These are phyloP conservation scores for Talaromyces funiculosus DNA, from an alignment of 2,329 filamentous ascomycete genomes.

Conservation along the genomic window DNA sequence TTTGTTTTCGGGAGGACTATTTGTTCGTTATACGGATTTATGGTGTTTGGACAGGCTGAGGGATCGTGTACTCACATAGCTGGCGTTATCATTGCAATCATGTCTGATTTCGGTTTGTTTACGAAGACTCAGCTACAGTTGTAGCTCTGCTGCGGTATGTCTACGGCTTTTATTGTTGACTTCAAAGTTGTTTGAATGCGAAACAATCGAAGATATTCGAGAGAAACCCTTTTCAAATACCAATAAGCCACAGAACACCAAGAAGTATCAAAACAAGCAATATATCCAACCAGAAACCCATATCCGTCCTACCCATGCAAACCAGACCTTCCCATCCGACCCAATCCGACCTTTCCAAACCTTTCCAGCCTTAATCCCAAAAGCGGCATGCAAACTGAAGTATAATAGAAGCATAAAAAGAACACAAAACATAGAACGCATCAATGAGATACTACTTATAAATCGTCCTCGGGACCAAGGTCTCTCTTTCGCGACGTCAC, in stretches of 20 bases:
- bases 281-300: not conserved
- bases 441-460: slow-evolving; percentile 15
- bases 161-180: not conserved
- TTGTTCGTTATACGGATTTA: not conserved
- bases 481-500: slow-evolving; percentile 46
- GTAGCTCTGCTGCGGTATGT: not conserved
- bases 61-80: not conserved
- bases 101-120: not conserved
- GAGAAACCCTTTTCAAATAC: too few species aligned
- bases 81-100: not conserved
- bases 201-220: too few species aligned
- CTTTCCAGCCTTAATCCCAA: not conserved
- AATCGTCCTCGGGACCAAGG: slow-evolving; percentile 39
- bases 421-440: not conserved
- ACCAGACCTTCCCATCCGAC: not conserved
- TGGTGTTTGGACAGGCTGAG: not conserved
- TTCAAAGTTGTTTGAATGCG: not conserved
- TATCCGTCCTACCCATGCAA: slow-evolving; percentile 1
- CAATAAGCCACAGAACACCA: not conserved
- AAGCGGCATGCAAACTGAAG: not conserved
- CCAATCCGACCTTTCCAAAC: not conserved
- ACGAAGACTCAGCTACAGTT: not conserved
- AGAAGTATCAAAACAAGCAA: not conserved
- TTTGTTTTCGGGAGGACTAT: not conserved
- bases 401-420: not conserved